phyloP scores from a whole-genome alignment of 441 rosid species.

The Gossypium trilobum region DNA sequence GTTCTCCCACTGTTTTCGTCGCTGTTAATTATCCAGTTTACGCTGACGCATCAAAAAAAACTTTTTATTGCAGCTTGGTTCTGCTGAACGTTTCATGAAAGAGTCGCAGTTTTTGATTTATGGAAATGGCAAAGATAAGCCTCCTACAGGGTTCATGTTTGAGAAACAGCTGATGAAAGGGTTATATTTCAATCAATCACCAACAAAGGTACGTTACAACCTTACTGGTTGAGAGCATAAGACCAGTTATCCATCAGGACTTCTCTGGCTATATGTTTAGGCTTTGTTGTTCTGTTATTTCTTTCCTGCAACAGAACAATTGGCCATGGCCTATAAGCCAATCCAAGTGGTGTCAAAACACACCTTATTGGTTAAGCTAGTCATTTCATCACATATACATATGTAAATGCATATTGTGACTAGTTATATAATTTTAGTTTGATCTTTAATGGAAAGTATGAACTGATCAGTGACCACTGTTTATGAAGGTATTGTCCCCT shows the following conservation, averaged over 20 bases:
- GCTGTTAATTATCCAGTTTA: slow-evolving; percentile 4
- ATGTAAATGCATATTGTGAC: too few relatives aligned
- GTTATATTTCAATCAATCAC: slow-evolving; percentile 86
- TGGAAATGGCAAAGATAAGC: slow-evolving; percentile 74
- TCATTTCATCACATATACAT: neutral
- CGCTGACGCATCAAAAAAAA: neutral
- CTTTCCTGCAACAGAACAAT: neutral
- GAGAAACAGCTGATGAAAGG: slow-evolving; percentile 84
- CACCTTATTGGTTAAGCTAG: neutral
- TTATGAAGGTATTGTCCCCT: neutral
- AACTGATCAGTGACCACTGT: neutral
- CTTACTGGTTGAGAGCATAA: neutral
- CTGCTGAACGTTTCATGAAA: slow-evolving; percentile 77
- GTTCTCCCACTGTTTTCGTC: slow-evolving; percentile 7
- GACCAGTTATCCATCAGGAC: neutral
- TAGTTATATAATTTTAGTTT: too few relatives aligned
- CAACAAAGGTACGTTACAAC: slow-evolving; percentile 53
- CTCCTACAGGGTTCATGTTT: slow-evolving; percentile 90
- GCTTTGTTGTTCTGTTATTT: neutral
- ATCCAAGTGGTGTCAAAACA: neutral
- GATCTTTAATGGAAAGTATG: too few relatives aligned
- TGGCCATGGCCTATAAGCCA: neutral
- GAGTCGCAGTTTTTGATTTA: slow-evolving; percentile 69
- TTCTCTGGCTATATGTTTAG: neutral
- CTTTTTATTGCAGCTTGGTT: slow-evolving; percentile 69